A percentile compares a stretch with the other conserved stretches of the same genome.
These are phyloP conservation scores for Schizochytrium sp. DNA, from an alignment of 108 stramenopile genomes.

Conservation along the genomic window DNA sequence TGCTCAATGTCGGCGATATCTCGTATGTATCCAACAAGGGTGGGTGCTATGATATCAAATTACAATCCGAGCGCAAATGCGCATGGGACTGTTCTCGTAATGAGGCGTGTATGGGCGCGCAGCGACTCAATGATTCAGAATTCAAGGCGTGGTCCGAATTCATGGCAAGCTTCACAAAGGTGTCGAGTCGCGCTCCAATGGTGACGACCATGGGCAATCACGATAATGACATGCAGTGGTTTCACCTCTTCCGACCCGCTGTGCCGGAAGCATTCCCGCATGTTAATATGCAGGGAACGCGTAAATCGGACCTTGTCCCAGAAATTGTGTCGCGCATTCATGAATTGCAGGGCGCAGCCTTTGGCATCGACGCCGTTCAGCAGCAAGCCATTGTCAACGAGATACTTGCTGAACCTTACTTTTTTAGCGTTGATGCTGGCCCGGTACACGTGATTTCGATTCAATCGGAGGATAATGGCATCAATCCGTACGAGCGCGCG, in stretches of 20 bases:
- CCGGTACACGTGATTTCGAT: neutral
- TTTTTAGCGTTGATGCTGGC: neutral
- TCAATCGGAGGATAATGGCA: neutral
- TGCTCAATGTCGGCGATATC: neutral
- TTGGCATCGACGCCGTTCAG: neutral
- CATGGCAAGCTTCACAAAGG: neutral
- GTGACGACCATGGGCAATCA: conserved; percentile 13
- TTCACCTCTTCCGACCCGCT: neutral
- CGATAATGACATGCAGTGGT: neutral
- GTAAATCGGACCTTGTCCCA: neutral
- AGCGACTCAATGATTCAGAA: neutral
- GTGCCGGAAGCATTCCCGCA: neutral
- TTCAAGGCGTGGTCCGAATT: neutral
- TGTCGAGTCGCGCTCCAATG: neutral
- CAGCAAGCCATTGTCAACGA: neutral
- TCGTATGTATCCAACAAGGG: neutral
- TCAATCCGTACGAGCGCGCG: conserved; percentile 6
- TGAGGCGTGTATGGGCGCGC: neutral
- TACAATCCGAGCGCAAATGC: neutral
- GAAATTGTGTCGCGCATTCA: neutral
- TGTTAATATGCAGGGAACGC: neutral
- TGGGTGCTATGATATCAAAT: neutral
- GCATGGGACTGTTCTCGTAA: neutral
- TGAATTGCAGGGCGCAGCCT: neutral
- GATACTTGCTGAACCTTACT: neutral